phyloP scores from a whole-genome alignment of 371 early-diverging fungal species.

The Rhizopus delemar region DNA sequence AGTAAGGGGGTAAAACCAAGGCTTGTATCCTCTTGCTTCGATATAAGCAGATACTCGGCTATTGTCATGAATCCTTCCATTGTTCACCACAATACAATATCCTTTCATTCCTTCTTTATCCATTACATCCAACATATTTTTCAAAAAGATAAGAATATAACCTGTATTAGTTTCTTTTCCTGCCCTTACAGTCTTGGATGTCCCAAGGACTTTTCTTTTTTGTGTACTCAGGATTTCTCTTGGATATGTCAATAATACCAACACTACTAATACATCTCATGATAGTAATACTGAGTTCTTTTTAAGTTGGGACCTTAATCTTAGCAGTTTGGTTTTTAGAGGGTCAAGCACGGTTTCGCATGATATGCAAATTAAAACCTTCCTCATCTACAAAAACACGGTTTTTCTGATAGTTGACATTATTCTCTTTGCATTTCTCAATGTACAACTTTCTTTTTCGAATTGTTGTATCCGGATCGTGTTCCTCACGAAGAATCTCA shows the following conservation, averaged over 20 bases:
- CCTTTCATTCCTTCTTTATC: conserved; percentile 20
- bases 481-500: conserved; percentile 13
- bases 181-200: conserved; percentile 14
- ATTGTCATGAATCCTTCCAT: conserved; percentile 16
- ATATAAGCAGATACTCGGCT: conserved; percentile 11
- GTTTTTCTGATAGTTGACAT: conserved; percentile 17
- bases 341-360: conserved; percentile 6
- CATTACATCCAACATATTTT: conserved; percentile 16
- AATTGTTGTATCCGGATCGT: conserved; percentile 11
- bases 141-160: conserved; percentile 13
- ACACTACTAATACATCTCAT: conserved; percentile 9
- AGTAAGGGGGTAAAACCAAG: conserved; percentile 19
- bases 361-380: conserved; percentile 15
- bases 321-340: conserved; percentile 10
- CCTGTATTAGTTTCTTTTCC: conserved; percentile 17
- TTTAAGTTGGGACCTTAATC: conserved; percentile 10
- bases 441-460: conserved; percentile 16
- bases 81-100: conserved; percentile 21
- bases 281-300: conserved; percentile 4
- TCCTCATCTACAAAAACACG: conserved; percentile 18
- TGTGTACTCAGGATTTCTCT: conserved; percentile 8
- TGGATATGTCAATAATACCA: conserved; percentile 9
- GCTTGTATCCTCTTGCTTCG: conserved; percentile 11
- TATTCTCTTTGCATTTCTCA: conserved; percentile 15
- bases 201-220: conserved; percentile 7